Evolutionary conservation across 2,329 filamentous ascomycete species (phyloP).

Genomic region (Chrysosporium queenslandicum): DNA sequence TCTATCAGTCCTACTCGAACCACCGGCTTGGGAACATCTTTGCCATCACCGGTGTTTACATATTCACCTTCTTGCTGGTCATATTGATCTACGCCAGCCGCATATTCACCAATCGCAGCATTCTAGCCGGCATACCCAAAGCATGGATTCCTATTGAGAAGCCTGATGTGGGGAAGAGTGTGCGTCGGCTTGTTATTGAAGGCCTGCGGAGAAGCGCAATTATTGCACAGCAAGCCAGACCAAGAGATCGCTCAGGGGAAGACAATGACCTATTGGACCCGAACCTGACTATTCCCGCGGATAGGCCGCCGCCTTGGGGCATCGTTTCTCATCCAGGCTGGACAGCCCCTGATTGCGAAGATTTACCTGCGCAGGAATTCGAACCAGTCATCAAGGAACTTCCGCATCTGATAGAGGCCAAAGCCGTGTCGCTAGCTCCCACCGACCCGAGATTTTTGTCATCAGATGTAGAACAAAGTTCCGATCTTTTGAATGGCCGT

Average conservation of each 20-base stretch:
- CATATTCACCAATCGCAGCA: slow-evolving; percentile 75
- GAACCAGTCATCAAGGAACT: slow-evolving; percentile 70
- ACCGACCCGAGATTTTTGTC: slow-evolving; percentile 39
- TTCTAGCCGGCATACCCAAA: slow-evolving; percentile 75
- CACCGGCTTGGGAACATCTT: slow-evolving; percentile 68
- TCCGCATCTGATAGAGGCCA: slow-evolving; percentile 82
- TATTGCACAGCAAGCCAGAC: slow-evolving; percentile 67
- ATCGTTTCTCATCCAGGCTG: slow-evolving; percentile 79
- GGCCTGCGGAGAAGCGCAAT: slow-evolving; percentile 66
- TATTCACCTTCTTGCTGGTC: slow-evolving; percentile 60
- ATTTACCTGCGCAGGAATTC: slow-evolving; percentile 75
- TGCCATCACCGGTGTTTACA: slow-evolving; percentile 65
- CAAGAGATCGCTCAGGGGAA: slow-evolving; percentile 48
- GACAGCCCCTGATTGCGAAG: slow-evolving; percentile 66
- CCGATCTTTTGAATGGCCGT: slow-evolving; percentile 19
- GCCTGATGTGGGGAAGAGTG: slow-evolving; percentile 64
- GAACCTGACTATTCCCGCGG: slow-evolving; percentile 24
- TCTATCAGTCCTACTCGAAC: slow-evolving; percentile 63
- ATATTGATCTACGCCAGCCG: slow-evolving; percentile 69
- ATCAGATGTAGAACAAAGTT: background rate
- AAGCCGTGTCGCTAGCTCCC: slow-evolving; percentile 76
- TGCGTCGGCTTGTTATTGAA: slow-evolving; percentile 64
- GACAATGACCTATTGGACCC: slow-evolving; percentile 17
- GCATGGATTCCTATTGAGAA: slow-evolving; percentile 76
- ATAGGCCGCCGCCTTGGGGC: slow-evolving; percentile 59